Percentiles rank a stretch among this genome's conserved stretches.
phyloP scores from a whole-genome alignment of 768 basidiomycete genomes.

The Boletus tylopilopsis region DNA sequence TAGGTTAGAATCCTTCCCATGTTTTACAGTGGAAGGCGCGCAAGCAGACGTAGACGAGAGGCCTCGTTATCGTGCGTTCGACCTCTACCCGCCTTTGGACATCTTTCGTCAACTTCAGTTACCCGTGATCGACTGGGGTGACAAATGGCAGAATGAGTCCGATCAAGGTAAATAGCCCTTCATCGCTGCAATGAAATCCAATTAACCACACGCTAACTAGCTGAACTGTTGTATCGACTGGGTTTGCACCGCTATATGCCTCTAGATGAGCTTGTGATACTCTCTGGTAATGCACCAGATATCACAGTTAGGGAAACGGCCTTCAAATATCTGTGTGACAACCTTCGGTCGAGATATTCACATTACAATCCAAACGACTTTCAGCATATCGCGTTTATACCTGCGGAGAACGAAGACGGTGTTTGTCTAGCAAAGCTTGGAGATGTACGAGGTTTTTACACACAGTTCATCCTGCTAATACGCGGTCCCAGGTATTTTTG shows the following conservation, averaged over 20 bases:
- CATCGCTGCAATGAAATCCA: background rate
- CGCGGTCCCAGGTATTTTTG: background rate
- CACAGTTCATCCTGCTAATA: background rate
- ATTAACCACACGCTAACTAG: slow-evolving; percentile 23
- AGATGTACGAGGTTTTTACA: slow-evolving; percentile 44
- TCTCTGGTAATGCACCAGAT: slow-evolving; percentile 32
- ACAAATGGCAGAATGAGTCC: slow-evolving; percentile 61
- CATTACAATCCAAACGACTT: slow-evolving; percentile 51
- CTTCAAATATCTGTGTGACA: slow-evolving; percentile 74
- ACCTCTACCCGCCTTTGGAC: slow-evolving; percentile 81
- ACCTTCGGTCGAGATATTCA: slow-evolving; percentile 53
- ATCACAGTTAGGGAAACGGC: slow-evolving; percentile 48
- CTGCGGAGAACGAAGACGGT: slow-evolving; percentile 51
- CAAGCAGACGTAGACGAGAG: slow-evolving; percentile 21
- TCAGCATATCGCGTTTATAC: slow-evolving; percentile 66
- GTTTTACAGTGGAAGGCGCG: slow-evolving; percentile 10
- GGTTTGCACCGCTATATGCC: slow-evolving; percentile 65
- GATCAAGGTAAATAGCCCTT: slow-evolving; percentile 64
- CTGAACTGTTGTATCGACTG: slow-evolving; percentile 69
- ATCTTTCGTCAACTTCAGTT: slow-evolving; percentile 63
- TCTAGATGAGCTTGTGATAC: slow-evolving; percentile 63
- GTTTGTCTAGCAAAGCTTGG: slow-evolving; percentile 53
- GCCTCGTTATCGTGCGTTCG: slow-evolving; percentile 52
- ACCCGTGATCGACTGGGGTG: slow-evolving; percentile 82
- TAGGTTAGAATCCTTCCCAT: background rate